Evolutionary conservation across 495 filamentous ascomycete genomes (phyloP), one percentile per base, ranked within the genome.

Genomic region (Penicillium atrosanguineum): DNA sequence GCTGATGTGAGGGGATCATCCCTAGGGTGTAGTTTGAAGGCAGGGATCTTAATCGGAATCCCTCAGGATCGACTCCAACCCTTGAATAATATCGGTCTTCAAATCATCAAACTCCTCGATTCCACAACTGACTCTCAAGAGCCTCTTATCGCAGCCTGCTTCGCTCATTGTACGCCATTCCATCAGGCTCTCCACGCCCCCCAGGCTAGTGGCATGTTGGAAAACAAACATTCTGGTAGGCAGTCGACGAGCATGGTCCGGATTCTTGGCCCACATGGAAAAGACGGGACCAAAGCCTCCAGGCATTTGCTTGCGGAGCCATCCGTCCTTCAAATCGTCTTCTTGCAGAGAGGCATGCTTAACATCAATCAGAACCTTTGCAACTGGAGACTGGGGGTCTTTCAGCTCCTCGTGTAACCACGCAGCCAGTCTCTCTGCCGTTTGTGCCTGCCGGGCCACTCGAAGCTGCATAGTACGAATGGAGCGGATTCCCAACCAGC

Each of bases 171-270:
- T 80, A 49, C 58, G 71, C 77, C 64, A 76, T 61, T 59, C 78
- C 60, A 97, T 87, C 80, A 96, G 71, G 60, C 88, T 93, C 80
- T 97, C 93, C 8, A 96, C 90, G 1, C 91, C 90, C 3, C 93
- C 93, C 9, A 97, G 69, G 67, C 88, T 92, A 6, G 93, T 96
- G 5, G 93, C 91, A 76, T 97, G 93, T 57, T 95, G 88, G 72
- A 96, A 97, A 37, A 95, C 79, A 28, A 77, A 55, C 62, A 96
- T 68, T 72, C 87, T 84, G 56, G 84, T 87, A n/a, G 93, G 92
- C 44, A 97, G 65, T 40, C 73, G 69, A 36, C 79, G 77, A 1
- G 93, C 93, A 41, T 80, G 67, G 8, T 73, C 72, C 54, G 78
- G 74, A 6, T 72, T 72, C 56, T 79, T 78, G 76, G 88, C 79